Conservation (phyloP, 2,329 filamentous ascomycete genomes). For the Penicillium sp. region DNA sequence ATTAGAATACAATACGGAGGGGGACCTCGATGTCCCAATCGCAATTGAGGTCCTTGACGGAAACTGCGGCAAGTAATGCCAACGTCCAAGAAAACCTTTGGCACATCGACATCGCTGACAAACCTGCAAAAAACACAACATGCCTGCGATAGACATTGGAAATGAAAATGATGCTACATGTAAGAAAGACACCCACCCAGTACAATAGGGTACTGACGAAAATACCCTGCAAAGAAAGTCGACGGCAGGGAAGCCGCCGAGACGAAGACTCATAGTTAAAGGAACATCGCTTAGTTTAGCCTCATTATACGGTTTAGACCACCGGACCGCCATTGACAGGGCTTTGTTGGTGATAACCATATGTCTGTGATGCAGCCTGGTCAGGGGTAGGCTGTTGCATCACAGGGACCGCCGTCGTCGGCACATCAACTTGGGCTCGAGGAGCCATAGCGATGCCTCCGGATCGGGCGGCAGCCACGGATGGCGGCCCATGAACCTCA, state of each 20-base stretch:
- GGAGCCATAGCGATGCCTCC: conserved; percentile 18
- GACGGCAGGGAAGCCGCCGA: background rate
- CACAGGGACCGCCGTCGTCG: conserved; percentile 5
- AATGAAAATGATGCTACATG: conserved; percentile 19
- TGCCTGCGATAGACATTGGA: conserved; percentile 7
- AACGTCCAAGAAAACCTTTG: conserved; percentile 3
- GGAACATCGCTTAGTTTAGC: no score
- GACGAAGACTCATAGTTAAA: background rate
- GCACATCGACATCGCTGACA: conserved; percentile 25
- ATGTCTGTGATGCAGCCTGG: conserved; percentile 20
- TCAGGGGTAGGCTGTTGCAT: conserved; percentile 7
- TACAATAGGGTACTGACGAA: conserved; percentile 14
- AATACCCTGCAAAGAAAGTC: conserved; percentile 7
- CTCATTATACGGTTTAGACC: no score
- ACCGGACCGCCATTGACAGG: conserved; percentile 25
- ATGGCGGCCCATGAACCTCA: conserved; percentile 67
- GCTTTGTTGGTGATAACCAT: conserved; percentile 30
- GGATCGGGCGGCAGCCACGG: conserved; percentile 33
- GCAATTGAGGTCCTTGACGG: conserved; percentile 5
- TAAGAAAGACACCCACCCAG: conserved; percentile 17
- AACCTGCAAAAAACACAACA: conserved; percentile 16
- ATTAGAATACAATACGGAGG: conserved; percentile 34
- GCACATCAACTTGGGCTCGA: conserved; percentile 6
- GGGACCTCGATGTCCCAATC: conserved; percentile 21
- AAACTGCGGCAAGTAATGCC: no score